A percentile compares a stretch with the other conserved stretches of the same genome.
Conservation (phyloP, 2,329 filamentous ascomycete species). For the Eurotiales sp. region DNA sequence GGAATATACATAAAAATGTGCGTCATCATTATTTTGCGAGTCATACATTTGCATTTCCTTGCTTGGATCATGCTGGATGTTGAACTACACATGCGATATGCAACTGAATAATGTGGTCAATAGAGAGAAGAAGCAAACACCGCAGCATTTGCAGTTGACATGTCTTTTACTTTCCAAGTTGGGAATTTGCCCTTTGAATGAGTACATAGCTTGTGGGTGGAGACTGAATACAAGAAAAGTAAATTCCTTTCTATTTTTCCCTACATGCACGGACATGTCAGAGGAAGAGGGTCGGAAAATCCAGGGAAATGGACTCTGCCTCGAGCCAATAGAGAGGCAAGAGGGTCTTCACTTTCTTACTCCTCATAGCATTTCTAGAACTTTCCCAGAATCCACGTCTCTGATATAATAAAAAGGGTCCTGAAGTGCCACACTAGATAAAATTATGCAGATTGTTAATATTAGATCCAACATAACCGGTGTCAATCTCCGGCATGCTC, state of each 20-base stretch:
- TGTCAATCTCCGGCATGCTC: not conserved
- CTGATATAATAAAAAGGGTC: too few species aligned
- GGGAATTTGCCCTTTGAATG: not conserved
- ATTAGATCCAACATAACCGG: not conserved
- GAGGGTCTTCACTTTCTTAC: too few species aligned
- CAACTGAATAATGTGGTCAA: not conserved
- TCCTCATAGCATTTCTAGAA: not conserved
- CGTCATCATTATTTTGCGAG: not conserved
- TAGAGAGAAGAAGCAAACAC: not conserved
- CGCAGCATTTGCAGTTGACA: not conserved
- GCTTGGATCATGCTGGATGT: not conserved
- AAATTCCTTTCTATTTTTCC: not conserved
- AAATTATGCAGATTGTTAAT: too few species aligned
- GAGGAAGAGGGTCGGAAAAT: not conserved
- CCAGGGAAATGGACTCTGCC: not conserved
- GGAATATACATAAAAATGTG: too few species aligned
- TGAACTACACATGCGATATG: not conserved
- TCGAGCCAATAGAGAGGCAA: too few species aligned
- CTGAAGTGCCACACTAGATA: too few species aligned
- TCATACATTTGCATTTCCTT: not conserved
- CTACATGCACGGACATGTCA: not conserved
- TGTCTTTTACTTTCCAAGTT: not conserved
- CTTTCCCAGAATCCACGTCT: not conserved
- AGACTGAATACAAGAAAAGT: not conserved
- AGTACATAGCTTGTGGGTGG: not conserved